Evolutionary conservation across 225 moss, liverwort and hornwort genomes (phyloP), one percentile per base, ranked within the genome.

Genomic region (Antitrichia curtipendula): DNA sequence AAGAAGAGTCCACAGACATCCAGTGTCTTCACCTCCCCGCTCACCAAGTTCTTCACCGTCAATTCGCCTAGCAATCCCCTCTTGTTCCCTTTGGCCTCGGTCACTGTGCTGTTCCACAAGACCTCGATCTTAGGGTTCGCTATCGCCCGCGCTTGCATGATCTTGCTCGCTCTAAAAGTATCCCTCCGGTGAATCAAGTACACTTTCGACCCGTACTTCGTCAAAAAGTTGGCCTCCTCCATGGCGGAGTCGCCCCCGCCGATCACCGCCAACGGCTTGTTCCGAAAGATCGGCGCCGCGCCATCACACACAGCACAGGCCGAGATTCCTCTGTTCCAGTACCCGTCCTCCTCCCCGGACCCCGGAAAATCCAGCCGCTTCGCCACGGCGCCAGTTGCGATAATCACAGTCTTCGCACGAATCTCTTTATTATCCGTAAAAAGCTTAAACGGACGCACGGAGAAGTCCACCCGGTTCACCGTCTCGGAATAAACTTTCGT

Each of bases 241-340:
- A 99, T 99, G 21, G 98, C 98, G n/a, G 98, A 95, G 36, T 99
- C 98, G 5, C 98, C 98, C 29, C 98, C 98, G 5, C 98, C 98
- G 10, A 99, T 96, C 59, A 99, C 98, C 50, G 97, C 98, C 71
- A 99, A 71, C 66, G 95, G 85, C 90, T 97, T 97, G 70, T 95
- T 97, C 57, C 98, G 92, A n/a, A 97, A 99, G 13, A 99, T 86
- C 23, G 98, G 98, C 43, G 98, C 98, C 14, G 98, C 98, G 2
- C 98, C 97, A 89, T 99, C 98, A 74, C 98, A 99, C 56, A 99
- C 97, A 5, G 98, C 97, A 54, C 98, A 99, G 22, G 98, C 98
- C 22, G 96, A 96, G 20, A 99, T 99, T 13, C 97, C 98, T 56
- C 93, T 90, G 64, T 99, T 99, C 98, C 98, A 99, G 22, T 91